Conservation (phyloP, 805 yeast genomes). For the Yamadazyma sp. region DNA sequence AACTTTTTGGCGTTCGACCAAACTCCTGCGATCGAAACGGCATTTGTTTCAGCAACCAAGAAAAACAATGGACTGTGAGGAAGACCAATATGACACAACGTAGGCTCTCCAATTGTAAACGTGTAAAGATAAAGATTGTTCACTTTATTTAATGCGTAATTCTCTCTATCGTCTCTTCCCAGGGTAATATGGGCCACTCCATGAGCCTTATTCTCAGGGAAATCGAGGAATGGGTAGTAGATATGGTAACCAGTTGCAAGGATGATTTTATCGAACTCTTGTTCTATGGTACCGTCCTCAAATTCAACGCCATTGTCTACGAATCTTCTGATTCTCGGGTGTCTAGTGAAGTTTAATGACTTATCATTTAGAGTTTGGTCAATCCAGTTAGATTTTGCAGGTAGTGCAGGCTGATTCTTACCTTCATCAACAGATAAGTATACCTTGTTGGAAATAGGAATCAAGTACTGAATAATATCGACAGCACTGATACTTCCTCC, state of each 20-base stretch:
- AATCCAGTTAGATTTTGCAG: slow-evolving; percentile 27
- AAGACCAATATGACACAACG: slow-evolving; percentile 40
- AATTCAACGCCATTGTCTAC: slow-evolving; percentile 22
- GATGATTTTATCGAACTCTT: slow-evolving; percentile 37
- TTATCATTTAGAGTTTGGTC: slow-evolving; percentile 29
- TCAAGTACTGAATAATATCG: slow-evolving; percentile 42
- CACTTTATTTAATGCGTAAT: slow-evolving; percentile 40
- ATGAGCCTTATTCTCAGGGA: not conserved
- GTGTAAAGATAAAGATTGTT: slow-evolving; percentile 37
- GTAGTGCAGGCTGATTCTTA: not conserved
- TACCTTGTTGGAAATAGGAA: slow-evolving; percentile 23
- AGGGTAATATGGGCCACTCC: slow-evolving; percentile 21
- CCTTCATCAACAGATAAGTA: slow-evolving; percentile 16
- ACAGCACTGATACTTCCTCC: slow-evolving; percentile 43
- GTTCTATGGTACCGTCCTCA: slow-evolving; percentile 23
- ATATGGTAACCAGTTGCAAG: slow-evolving; percentile 50
- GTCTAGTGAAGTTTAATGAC: slow-evolving; percentile 27
- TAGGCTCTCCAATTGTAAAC: slow-evolving; percentile 40
- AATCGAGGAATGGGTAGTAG: slow-evolving; percentile 1
- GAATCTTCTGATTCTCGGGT: slow-evolving; percentile 25
- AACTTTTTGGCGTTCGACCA: slow-evolving; percentile 41
- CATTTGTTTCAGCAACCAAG: slow-evolving; percentile 48
- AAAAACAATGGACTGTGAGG: slow-evolving; percentile 45
- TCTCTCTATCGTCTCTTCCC: slow-evolving; percentile 1
- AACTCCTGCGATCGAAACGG: slow-evolving; percentile 54